These are phyloP conservation scores for Wakefieldia striispora DNA, from an alignment of 768 basidiomycete genomes.

Conservation along the genomic window DNA sequence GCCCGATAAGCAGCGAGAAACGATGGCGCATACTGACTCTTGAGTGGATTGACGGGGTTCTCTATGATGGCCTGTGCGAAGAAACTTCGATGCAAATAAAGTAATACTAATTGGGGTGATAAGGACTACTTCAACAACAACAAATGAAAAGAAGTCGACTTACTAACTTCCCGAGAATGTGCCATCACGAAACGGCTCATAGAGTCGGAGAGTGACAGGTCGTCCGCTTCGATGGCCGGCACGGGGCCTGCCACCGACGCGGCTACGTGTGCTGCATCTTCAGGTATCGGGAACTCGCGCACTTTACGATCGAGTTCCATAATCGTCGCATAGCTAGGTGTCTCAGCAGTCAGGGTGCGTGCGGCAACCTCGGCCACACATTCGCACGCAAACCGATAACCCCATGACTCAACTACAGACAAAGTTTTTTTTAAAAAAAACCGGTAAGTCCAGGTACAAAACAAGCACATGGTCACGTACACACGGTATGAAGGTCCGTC, in stretches of 20 bases:
- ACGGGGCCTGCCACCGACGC: slow-evolving; percentile 32
- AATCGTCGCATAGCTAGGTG: slow-evolving; percentile 61
- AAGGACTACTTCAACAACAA: not conserved
- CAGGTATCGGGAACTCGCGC: slow-evolving; percentile 60
- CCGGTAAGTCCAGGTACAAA: not conserved
- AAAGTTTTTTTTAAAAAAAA: not conserved
- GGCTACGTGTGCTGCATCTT: slow-evolving; percentile 38
- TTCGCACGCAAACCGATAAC: slow-evolving; percentile 61
- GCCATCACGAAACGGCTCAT: slow-evolving; percentile 41
- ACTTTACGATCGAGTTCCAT: slow-evolving; percentile 69
- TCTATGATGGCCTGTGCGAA: slow-evolving; percentile 73
- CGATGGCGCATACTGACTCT: slow-evolving; percentile 61
- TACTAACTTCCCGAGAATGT: slow-evolving; percentile 36
- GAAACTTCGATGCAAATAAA: slow-evolving; percentile 66
- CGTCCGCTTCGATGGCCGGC: slow-evolving; percentile 12
- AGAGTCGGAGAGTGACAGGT: slow-evolving; percentile 20
- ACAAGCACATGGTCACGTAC: slow-evolving; percentile 21
- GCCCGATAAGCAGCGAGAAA: slow-evolving; percentile 63
- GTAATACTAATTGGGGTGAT: slow-evolving; percentile 40
- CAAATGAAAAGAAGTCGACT: slow-evolving; percentile 17
- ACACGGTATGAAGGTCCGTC: slow-evolving; percentile 21
- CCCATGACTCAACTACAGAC: slow-evolving; percentile 56
- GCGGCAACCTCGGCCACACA: slow-evolving; percentile 63
- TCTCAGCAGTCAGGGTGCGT: slow-evolving; percentile 59
- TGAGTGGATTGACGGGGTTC: slow-evolving; percentile 61